Conservation (phyloP, 2,329 filamentous ascomycete species). For the Hypoxylon sp. region DNA sequence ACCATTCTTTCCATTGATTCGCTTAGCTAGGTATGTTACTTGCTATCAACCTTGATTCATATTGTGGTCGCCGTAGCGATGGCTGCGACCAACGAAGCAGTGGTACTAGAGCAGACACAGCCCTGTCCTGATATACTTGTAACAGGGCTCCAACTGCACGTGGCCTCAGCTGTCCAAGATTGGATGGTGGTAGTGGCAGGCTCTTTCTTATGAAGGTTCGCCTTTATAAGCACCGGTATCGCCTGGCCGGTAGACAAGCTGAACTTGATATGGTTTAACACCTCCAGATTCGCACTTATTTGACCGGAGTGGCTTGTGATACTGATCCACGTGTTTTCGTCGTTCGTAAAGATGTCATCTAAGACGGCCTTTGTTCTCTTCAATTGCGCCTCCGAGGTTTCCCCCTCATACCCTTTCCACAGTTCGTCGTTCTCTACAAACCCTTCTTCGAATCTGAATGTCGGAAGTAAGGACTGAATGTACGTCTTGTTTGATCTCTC, state of each 20-base stretch:
- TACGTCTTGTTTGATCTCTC: constrained; percentile 63
- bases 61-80: constrained; percentile 23
- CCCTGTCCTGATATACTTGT: constrained; percentile 53
- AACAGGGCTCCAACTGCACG: constrained; percentile 55
- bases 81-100: constrained; percentile 20
- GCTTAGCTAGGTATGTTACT: neutral
- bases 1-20: no score
- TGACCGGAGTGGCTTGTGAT: constrained; percentile 69
- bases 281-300: constrained; percentile 60
- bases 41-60: neutral
- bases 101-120: constrained; percentile 51
- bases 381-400: constrained; percentile 58
- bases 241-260: constrained; percentile 71
- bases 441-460: constrained; percentile 65
- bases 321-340: constrained; percentile 64
- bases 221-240: constrained; percentile 73
- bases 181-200: constrained; percentile 46
- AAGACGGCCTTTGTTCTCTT: constrained; percentile 58
- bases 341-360: constrained; percentile 64
- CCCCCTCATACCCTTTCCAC: constrained; percentile 54
- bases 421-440: constrained; percentile 65
- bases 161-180: constrained; percentile 52
- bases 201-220: constrained; percentile 52
- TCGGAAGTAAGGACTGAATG: constrained; percentile 62
- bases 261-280: constrained; percentile 69